Evolutionary conservation across 345 rosid species (phyloP).

Genomic region (Aegle marmelos): DNA sequence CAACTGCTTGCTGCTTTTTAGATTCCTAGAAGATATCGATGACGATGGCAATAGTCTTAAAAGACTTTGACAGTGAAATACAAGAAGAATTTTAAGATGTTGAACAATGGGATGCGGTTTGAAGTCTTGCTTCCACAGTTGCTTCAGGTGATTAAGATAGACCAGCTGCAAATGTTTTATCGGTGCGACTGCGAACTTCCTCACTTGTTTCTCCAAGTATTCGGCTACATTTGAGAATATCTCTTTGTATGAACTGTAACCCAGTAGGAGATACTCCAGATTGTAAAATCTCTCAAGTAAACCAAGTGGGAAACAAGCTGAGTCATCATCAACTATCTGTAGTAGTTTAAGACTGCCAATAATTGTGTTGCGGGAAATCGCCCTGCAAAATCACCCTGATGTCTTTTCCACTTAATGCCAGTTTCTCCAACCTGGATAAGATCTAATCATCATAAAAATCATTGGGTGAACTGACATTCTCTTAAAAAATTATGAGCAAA

Average conservation of each 20-base stretch:
- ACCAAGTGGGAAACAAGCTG: not conserved
- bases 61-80: rapidly evolving
- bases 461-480: too few relatives aligned
- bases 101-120: not conserved
- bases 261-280: not conserved
- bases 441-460: too few relatives aligned
- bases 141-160: not conserved
- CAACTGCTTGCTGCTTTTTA: not conserved
- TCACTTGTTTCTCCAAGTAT: not conserved
- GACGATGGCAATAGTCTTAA: not conserved
- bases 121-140: slow-evolving; percentile 1
- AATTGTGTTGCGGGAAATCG: too few relatives aligned
- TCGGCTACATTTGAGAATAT: not conserved
- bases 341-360: too few relatives aligned
- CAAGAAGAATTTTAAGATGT: not conserved
- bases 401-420: too few relatives aligned
- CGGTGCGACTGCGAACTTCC: not conserved
- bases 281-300: slow-evolving; percentile 2
- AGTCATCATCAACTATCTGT: not conserved
- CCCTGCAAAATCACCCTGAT: too few relatives aligned
- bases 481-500: too few relatives aligned
- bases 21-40: not conserved
- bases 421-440: too few relatives aligned
- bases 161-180: not conserved
- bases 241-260: not conserved